Conservation (phyloP, 352 stramenopile species). For the Elongisporangium prolatum region DNA sequence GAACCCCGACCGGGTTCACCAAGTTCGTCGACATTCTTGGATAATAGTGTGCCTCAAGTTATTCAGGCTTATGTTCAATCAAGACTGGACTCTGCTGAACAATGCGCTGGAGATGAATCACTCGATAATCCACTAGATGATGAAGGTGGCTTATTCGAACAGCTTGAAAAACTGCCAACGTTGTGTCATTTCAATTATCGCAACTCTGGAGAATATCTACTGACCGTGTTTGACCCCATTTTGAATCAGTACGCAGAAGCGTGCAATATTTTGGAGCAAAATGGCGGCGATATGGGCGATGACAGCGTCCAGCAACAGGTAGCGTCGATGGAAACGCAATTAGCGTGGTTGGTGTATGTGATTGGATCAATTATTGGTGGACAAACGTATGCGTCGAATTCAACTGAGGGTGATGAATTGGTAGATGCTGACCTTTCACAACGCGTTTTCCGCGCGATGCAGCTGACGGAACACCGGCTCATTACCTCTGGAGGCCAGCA, state of each 20-base stretch:
- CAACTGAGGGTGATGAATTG: constrained; percentile 91
- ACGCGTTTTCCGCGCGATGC: constrained; percentile 94
- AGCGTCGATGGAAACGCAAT: constrained; percentile 91
- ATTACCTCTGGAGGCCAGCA: constrained; percentile 79
- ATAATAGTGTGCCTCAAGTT: constrained; percentile 78
- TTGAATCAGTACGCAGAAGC: constrained; percentile 92
- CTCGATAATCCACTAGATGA: constrained; percentile 97
- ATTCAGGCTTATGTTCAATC: constrained; percentile 96
- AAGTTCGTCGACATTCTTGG: constrained; percentile 59
- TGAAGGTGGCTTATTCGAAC: constrained; percentile 94
- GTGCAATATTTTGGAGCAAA: constrained; percentile 71
- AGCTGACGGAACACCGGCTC: constrained; percentile 94
- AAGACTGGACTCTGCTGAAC: constrained; percentile 93
- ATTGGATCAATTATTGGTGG: constrained; percentile 95
- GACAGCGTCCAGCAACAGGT: constrained; percentile 57
- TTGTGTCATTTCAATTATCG: constrained; percentile 97
- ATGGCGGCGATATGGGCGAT: constrained; percentile 28
- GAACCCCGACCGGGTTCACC: constrained; percentile 53
- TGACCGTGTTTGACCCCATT: constrained; percentile 94
- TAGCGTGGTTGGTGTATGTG: constrained; percentile 97
- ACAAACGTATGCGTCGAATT: constrained; percentile 91
- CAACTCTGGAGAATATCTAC: constrained; percentile 89
- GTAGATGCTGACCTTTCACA: constrained; percentile 96
- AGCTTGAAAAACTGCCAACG: constrained; percentile 95
- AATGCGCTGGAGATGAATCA: constrained; percentile 89